phyloP scores from a whole-genome alignment of 179 eudicot genomes.

The Spergularia azorica region DNA sequence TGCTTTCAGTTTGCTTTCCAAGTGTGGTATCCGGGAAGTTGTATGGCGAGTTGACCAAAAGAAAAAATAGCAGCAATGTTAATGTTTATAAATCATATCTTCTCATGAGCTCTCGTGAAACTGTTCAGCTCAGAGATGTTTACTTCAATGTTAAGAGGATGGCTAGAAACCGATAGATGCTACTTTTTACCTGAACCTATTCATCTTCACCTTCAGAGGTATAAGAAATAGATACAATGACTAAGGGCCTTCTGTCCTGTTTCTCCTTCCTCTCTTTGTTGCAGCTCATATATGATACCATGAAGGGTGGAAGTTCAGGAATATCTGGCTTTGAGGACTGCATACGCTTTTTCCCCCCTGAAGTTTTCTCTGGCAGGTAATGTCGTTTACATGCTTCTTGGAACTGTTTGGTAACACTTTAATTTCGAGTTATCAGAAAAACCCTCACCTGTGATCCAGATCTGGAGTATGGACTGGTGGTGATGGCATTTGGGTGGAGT shows the following conservation, averaged over 20 bases:
- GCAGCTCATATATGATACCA: constrained; percentile 97
- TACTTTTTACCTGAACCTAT: neutral
- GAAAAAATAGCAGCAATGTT: too few species aligned
- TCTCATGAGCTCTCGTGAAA: constrained; percentile 11
- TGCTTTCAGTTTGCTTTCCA: too few species aligned
- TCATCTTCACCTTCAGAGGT: neutral
- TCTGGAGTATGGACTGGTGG: constrained; percentile 97
- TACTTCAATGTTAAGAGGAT: constrained; percentile 6
- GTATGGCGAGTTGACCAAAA: neutral
- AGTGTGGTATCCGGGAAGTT: neutral
- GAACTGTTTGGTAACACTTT: neutral
- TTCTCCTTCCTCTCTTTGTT: constrained; percentile 24
- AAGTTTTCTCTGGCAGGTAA: constrained; percentile 92
- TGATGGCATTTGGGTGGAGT: constrained; percentile 93
- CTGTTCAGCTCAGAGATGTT: neutral
- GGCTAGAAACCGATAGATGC: neutral
- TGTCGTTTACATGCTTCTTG: neutral
- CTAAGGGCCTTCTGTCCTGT: neutral
- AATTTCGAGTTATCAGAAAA: neutral
- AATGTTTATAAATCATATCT: too few species aligned
- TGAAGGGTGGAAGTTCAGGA: constrained; percentile 79
- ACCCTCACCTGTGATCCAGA: constrained; percentile 43
- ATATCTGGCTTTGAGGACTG: constrained; percentile 88
- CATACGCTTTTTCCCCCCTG: constrained; percentile 85
- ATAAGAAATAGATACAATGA: neutral